A percentile compares a stretch with the other conserved stretches of the same genome.
These are phyloP conservation scores for Magnusiomyces sp. DNA, from an alignment of 1,139 yeast genomes.

Conservation along the genomic window DNA sequence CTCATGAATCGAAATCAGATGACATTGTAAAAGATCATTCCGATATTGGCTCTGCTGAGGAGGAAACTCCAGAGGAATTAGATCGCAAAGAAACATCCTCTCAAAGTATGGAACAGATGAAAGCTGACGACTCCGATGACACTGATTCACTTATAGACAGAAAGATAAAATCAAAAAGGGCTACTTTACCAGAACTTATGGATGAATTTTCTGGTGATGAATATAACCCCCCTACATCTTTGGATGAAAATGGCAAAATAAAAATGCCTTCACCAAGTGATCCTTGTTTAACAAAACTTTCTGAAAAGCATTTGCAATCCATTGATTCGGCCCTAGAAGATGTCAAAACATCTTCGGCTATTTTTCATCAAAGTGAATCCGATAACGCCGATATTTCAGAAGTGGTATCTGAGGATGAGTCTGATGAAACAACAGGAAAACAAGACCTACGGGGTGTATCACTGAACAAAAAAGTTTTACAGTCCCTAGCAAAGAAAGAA, in stretches of 20 bases:
- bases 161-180: no score
- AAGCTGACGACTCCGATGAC: not conserved
- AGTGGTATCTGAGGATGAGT: no score
- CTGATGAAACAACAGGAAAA: no score
- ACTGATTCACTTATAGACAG: not conserved
- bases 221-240: not conserved
- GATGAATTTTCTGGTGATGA: conserved; percentile 1
- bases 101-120: not conserved
- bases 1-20: no score
- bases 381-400: no score
- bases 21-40: not conserved
- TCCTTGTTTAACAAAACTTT: not conserved
- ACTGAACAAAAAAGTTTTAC: no score
- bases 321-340: not conserved
- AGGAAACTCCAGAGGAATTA: not conserved
- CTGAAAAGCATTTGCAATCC: not conserved
- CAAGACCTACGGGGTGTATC: no score
- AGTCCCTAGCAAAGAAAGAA: no score
- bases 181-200: not conserved
- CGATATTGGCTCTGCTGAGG: not conserved
- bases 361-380: not conserved
- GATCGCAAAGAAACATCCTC: not conserved
- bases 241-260: no score
- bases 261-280: no score
- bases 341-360: not conserved